A percentile compares a stretch with the other conserved stretches of the same genome.
These are phyloP conservation scores for Silene vulgaris DNA, from an alignment of 179 eudicot genomes.

Conservation along the genomic window DNA sequence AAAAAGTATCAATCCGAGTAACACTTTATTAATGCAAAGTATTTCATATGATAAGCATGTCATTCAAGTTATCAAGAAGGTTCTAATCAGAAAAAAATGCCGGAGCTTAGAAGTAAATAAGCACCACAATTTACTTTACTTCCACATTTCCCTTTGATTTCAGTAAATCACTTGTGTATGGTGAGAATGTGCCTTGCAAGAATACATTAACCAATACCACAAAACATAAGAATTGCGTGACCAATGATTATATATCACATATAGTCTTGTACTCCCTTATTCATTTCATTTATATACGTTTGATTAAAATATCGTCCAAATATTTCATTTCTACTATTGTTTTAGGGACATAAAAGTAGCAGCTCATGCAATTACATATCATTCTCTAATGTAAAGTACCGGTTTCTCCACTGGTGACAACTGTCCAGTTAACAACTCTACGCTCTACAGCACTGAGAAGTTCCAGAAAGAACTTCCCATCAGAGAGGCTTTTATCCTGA, in stretches of 20 bases:
- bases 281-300: too few relatives aligned
- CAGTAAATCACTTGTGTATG: neutral
- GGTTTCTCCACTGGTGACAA: slow-evolving; percentile 66
- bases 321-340: neutral
- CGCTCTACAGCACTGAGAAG: slow-evolving; percentile 76
- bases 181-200: neutral
- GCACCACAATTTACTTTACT: neutral
- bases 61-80: neutral
- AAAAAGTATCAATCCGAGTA: neutral
- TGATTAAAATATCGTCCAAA: too few relatives aligned
- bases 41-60: neutral
- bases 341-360: neutral
- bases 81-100: neutral
- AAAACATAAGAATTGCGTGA: neutral
- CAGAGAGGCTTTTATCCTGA: slow-evolving; percentile 66
- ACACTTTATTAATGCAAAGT: neutral
- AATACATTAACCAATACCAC: neutral
- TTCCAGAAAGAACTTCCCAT: slow-evolving; percentile 64
- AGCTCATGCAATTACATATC: neutral
- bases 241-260: neutral
- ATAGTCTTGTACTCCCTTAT: neutral
- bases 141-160: neutral
- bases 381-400: slow-evolving; percentile 29
- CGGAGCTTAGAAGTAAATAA: neutral
- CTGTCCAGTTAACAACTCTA: slow-evolving; percentile 71